Evolutionary conservation across 257 asterid genomes (phyloP).

Genomic region (Cynanchum wilfordii): DNA sequence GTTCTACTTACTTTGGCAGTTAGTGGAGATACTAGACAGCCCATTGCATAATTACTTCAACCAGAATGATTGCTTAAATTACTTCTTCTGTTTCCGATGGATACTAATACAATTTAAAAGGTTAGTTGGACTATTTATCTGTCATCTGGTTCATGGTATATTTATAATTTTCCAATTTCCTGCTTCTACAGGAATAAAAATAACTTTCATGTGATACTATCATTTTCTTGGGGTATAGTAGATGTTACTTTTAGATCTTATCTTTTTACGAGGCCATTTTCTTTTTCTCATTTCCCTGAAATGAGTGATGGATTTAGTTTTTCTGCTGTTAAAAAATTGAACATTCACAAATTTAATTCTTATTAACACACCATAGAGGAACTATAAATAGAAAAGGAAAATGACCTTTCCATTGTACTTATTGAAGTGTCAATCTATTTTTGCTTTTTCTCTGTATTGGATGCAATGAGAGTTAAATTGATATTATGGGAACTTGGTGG

Average conservation of each 20-base stretch:
- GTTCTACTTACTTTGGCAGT: constrained; percentile 48
- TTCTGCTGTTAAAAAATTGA: not conserved
- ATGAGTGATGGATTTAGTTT: not conserved
- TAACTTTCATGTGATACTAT: not conserved
- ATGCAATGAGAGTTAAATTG: not conserved
- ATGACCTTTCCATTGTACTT: not conserved
- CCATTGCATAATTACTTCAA: constrained; percentile 82
- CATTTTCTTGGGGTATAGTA: not conserved
- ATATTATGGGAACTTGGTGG: not conserved
- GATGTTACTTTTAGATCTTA: not conserved
- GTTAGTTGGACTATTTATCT: constrained; percentile 33
- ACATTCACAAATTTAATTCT: not conserved
- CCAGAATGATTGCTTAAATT: constrained; percentile 89
- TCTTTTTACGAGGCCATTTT: not conserved
- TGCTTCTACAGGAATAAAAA: not conserved
- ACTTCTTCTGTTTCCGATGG: constrained; percentile 99
- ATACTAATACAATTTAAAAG: constrained; percentile 95
- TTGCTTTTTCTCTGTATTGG: not conserved
- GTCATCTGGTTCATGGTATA: not conserved
- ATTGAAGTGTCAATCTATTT: not conserved
- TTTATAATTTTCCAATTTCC: not conserved
- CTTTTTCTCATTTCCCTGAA: not conserved
- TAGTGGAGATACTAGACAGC: constrained; percentile 81
- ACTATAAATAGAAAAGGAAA: not conserved
- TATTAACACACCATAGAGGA: not conserved